Percentiles rank a stretch among this genome's conserved stretches.
Conservation (phyloP, 345 rosid genomes). For the Sisymbrium altissimum region DNA sequence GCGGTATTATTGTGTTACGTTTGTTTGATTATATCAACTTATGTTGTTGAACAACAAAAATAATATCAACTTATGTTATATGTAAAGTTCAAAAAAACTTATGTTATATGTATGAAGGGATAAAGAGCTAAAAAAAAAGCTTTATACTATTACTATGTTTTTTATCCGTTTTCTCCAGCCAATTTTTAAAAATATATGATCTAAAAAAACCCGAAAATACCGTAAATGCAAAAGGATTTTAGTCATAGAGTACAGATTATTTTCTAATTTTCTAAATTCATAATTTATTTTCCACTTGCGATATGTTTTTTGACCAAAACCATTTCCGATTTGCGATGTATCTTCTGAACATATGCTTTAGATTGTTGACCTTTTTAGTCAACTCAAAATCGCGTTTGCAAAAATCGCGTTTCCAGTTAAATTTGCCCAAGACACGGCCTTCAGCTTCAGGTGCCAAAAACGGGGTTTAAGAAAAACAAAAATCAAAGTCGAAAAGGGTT, state of each 20-base stretch:
- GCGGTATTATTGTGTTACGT: not conserved
- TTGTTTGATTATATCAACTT: not conserved
- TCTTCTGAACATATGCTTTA: not conserved
- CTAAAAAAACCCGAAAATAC: no score
- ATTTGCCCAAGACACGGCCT: not conserved
- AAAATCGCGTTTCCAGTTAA: not conserved
- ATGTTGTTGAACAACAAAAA: no score
- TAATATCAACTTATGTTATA: not conserved
- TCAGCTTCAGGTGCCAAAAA: conserved; percentile 7
- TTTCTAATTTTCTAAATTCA: no score
- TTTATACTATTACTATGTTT: not conserved
- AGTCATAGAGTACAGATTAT: not conserved
- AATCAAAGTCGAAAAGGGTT: not conserved
- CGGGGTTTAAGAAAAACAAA: not conserved
- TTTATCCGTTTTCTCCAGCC: not conserved
- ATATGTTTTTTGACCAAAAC: no score
- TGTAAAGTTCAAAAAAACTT: no score
- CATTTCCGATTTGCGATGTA: no score
- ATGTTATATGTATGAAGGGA: not conserved
- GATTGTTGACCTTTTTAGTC: not conserved
- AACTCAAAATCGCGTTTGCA: not conserved
- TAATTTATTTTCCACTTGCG: not conserved
- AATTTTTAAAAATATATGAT: not conserved
- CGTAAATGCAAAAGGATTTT: no score
- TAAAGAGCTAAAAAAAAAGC: not conserved